These are phyloP conservation scores for Teratosphaeria gauchensis DNA, from an alignment of 2,329 filamentous ascomycete species.

Conservation along the genomic window DNA sequence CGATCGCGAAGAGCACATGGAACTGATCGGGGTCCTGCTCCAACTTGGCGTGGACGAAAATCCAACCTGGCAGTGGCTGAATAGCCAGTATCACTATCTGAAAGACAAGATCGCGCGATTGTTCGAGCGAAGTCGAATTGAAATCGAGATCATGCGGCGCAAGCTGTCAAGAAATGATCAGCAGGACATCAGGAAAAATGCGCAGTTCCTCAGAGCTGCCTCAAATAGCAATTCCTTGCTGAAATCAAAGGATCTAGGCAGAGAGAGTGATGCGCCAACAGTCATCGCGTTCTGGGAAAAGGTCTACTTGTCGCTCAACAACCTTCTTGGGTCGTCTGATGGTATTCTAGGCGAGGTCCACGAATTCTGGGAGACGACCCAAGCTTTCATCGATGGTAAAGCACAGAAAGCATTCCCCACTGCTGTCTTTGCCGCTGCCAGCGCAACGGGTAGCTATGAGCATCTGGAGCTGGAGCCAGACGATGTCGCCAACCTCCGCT, in stretches of 20 bases:
- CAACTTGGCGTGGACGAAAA: conserved; percentile 93
- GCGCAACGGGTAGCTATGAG: conserved; percentile 52
- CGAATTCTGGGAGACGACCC: conserved; percentile 87
- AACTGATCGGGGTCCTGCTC: conserved; percentile 78
- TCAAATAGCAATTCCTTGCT: conserved; percentile 24
- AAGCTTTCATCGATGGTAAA: conserved; percentile 80
- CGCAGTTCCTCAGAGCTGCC: conserved; percentile 66
- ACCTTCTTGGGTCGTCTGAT: conserved; percentile 61
- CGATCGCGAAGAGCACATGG: conserved; percentile 72
- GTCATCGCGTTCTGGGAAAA: conserved; percentile 91
- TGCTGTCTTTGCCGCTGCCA: conserved; percentile 28
- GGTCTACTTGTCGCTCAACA: conserved; percentile 62
- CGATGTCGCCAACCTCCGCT: conserved; percentile 61
- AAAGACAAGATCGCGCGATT: conserved; percentile 73
- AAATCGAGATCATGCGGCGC: conserved; percentile 83
- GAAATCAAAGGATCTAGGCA: conserved; percentile 27
- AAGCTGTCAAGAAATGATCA: conserved; percentile 66
- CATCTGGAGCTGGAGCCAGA: conserved; percentile 72
- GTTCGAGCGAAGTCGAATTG: conserved; percentile 77
- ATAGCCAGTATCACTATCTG: conserved; percentile 79
- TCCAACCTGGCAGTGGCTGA: conserved; percentile 91
- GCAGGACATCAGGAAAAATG: conserved; percentile 58
- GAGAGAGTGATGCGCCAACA: conserved; percentile 65
- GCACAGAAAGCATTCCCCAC: conserved; percentile 67
- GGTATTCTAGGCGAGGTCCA: conserved; percentile 82